These are phyloP conservation scores for Digitaria exilis DNA, from an alignment of 202 grass and related monocot species.

Conservation along the genomic window DNA sequence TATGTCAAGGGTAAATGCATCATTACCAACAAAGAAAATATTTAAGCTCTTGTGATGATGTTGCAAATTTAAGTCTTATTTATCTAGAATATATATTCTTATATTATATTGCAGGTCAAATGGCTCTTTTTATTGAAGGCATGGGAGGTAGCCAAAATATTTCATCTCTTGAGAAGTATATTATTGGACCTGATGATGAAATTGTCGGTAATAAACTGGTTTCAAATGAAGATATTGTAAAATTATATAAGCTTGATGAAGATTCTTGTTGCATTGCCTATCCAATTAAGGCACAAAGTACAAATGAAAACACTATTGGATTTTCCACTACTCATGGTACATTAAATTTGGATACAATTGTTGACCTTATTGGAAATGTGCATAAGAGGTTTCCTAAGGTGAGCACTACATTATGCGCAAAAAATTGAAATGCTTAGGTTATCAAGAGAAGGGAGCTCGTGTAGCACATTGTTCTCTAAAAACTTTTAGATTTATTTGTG, in stretches of 20 bases:
- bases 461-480: too few relatives aligned
- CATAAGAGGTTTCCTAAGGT: too few relatives aligned
- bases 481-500: too few relatives aligned
- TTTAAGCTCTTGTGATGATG: background rate
- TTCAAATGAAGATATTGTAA: conserved; percentile 39
- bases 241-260: conserved; percentile 48
- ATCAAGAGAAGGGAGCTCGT: too few relatives aligned
- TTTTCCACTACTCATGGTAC: conserved; percentile 41
- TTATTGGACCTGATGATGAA: conserved; percentile 49
- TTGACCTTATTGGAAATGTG: too few relatives aligned
- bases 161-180: conserved; percentile 57
- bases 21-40: background rate
- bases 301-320: conserved; percentile 15
- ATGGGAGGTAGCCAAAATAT: conserved; percentile 31
- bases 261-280: conserved; percentile 27
- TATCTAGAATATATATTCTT: background rate
- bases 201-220: conserved; percentile 5
- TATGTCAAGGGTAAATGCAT: conserved; percentile 57
- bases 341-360: too few relatives aligned
- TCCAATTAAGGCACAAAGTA: conserved; percentile 28
- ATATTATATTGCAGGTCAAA: conserved; percentile 56
- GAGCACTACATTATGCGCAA: too few relatives aligned
- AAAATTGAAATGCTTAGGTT: too few relatives aligned
- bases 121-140: conserved; percentile 61
- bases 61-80: background rate